phyloP scores from a whole-genome alignment of 2,329 filamentous ascomycete species.

The Ceratocystiopsis brevicomis region DNA sequence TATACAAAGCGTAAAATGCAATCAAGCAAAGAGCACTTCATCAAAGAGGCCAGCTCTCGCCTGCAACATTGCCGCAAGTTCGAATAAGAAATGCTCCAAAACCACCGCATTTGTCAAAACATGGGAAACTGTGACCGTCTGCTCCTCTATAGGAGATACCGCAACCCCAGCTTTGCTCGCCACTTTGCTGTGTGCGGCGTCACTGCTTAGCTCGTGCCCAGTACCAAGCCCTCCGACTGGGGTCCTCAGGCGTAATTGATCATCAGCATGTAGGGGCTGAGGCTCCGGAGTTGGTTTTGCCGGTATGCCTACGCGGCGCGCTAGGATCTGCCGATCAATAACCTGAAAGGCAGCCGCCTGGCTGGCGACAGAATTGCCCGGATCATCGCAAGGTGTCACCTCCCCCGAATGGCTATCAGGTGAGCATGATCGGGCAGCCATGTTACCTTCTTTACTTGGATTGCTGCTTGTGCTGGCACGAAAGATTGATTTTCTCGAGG shows the following conservation, averaged over 20 bases:
- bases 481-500: constrained; percentile 17
- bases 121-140: constrained; percentile 51
- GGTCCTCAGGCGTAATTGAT: too few species aligned
- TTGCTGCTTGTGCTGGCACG: constrained; percentile 6
- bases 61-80: constrained; percentile 57
- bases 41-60: constrained; percentile 58
- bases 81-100: constrained; percentile 61
- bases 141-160: constrained; percentile 12
- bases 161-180: constrained; percentile 9
- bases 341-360: constrained; percentile 44
- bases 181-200: constrained; percentile 2
- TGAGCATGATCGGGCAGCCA: constrained; percentile 20
- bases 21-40: constrained; percentile 44
- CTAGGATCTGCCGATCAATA: constrained; percentile 42
- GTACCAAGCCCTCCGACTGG: too few species aligned
- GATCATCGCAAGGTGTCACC: constrained; percentile 11
- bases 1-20: background rate
- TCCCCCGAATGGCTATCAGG: constrained; percentile 17
- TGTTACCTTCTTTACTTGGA: constrained; percentile 6
- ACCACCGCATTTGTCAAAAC: constrained; percentile 64
- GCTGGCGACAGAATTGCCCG: constrained; percentile 20
- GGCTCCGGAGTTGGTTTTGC: too few species aligned
- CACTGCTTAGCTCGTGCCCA: background rate
- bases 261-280: too few species aligned
- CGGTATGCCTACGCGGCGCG: constrained; percentile 29